Percentiles rank a stretch among this genome's conserved stretches.
These are phyloP conservation scores for Nannizzia gypsea DNA, from an alignment of 2,329 filamentous ascomycete species.

Conservation along the genomic window DNA sequence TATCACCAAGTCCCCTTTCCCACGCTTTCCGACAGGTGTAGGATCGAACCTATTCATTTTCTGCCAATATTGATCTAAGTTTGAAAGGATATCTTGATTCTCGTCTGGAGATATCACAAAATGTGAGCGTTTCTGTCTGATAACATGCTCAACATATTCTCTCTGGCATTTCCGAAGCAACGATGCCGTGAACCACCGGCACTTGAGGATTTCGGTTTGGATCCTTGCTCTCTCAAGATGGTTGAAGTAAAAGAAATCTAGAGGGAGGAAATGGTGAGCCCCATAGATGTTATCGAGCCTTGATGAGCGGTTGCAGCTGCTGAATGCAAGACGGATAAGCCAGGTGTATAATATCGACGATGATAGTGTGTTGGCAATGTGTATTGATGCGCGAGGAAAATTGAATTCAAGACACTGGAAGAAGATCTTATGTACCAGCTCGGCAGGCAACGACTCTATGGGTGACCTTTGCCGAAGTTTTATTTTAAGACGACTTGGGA, in stretches of 20 bases:
- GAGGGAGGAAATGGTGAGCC: conserved; percentile 27
- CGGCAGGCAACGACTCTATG: conserved; percentile 13
- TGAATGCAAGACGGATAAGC: conserved; percentile 34
- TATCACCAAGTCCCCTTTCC: conserved; percentile 25
- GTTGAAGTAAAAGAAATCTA: conserved; percentile 25
- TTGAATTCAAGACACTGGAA: conserved; percentile 39
- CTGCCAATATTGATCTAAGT: conserved; percentile 19
- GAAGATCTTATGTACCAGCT: conserved; percentile 39
- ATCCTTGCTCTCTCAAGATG: conserved; percentile 22
- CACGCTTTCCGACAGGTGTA: conserved; percentile 17
- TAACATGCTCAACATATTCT: conserved; percentile 27
- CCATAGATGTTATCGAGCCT: conserved; percentile 24
- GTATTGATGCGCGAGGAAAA: conserved; percentile 33
- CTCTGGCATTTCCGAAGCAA: conserved; percentile 31
- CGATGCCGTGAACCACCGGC: conserved; percentile 31
- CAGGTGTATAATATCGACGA: conserved; percentile 32
- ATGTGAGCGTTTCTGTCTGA: conserved; percentile 21
- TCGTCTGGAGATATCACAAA: conserved; percentile 19
- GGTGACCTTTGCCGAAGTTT: conserved; percentile 4
- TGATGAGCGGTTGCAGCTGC: conserved; percentile 25
- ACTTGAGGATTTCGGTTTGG: conserved; percentile 27
- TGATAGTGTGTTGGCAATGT: conserved; percentile 32
- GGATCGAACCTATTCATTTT: conserved; percentile 17
- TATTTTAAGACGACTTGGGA: neutral
- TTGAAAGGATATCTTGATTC: conserved; percentile 18